Conservation (phyloP, 345 rosid species). For the Pistacia vera region DNA sequence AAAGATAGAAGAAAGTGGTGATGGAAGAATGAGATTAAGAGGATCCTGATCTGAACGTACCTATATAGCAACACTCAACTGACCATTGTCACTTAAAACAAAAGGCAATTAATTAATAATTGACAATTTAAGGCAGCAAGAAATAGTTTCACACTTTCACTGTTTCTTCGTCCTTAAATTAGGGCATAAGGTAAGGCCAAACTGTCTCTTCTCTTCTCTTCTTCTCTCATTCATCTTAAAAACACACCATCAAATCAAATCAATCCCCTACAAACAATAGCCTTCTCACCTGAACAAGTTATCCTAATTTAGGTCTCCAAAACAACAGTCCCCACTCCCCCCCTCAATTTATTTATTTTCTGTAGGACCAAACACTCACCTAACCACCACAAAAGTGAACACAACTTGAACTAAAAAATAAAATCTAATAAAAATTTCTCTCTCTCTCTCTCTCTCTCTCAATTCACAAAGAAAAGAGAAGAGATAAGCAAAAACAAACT, state of each 20-base stretch:
- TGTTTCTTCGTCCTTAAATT: not conserved
- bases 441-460: not conserved
- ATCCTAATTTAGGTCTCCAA: constrained; percentile 16
- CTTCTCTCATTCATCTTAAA: too few relatives aligned
- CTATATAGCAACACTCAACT: too few relatives aligned
- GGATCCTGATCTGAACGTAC: too few relatives aligned
- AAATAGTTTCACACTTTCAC: not conserved
- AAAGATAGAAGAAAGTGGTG: too few relatives aligned
- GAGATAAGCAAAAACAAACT: not conserved
- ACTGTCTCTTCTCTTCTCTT: too few relatives aligned
- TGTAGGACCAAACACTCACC: constrained; percentile 48
- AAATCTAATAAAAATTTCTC: not conserved
- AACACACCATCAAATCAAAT: not conserved
- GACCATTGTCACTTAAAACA: too few relatives aligned
- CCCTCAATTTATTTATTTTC: constrained; percentile 14
- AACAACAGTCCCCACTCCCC: constrained; percentile 28
- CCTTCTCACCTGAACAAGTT: constrained; percentile 12
- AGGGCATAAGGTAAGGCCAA: not conserved
- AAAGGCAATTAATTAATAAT: too few relatives aligned
- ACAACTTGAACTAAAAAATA: not conserved
- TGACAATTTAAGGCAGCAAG: too few relatives aligned
- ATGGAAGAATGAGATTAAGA: too few relatives aligned
- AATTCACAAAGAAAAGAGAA: not conserved
- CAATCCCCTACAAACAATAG: not conserved
- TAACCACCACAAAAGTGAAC: constrained; percentile 28